Base-by-base conservation (phyloP, 2,329 filamentous ascomycete species). In the Sclerotinia trifoliorum region DNA sequence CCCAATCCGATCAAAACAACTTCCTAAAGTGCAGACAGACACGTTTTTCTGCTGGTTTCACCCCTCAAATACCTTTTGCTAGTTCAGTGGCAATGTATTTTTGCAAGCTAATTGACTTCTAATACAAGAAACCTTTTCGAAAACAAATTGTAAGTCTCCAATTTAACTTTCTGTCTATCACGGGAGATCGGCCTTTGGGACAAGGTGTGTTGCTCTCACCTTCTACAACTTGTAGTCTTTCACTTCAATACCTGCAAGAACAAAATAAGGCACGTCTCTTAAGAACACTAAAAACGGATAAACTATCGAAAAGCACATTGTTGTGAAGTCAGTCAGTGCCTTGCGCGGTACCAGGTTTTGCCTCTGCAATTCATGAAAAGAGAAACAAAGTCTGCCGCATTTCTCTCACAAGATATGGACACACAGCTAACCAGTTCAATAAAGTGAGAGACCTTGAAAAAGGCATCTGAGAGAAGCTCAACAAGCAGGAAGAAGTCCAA, bases 231-330 rank as follows among this genome's bases (percentile, higher is more conserved):
- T 42, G n/a, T 24, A 39, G 32, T 15, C 21, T 63, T 51, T 19
- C 15, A 63, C 46, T 39, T 51, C 60, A 39, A 51, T 17, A 19
- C 8, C 26, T 63, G 44, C 60, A n/a, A 63, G 46, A 61, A 51
- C 60, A n/a, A 42, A n/a, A 39, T 10, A 21, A 48, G 46, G 21
- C 15, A 32, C 51, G 51, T 17, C n/a, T 4, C 7, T 24, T 32
- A 26, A 26, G 46, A 32, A 39, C 46, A 13, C 5, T 5, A 62
- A 6, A 39, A 39, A n/a, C 7, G 29, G 32, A 49, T 32, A 26
- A 13, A 17, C 2, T 19, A 13, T 3, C 24, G 1, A 19, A 26
- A 24, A 51, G 29, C 17, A 39, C n/a, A 17, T 49, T 15, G 24
- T 49, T 39, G 21, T 35, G 7, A 35, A 49, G 21, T 49, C 44